Base-by-base conservation (phyloP, 495 filamentous ascomycete species). In the Recurvomyces mirabilis region DNA sequence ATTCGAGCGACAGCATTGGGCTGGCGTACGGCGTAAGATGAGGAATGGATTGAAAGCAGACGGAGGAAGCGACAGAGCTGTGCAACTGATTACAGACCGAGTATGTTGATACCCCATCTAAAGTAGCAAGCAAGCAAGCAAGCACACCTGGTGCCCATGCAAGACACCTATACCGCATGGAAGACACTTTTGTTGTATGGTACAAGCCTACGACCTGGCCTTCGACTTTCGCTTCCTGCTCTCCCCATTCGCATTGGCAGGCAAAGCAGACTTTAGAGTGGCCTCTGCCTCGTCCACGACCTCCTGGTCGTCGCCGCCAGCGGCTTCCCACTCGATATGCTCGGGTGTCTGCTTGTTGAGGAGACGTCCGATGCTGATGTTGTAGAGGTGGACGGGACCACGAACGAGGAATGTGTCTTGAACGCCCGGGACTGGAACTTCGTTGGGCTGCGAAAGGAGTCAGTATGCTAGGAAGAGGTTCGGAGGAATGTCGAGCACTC, bases 391-490 rank as follows among this genome's bases (percentile, higher is more conserved):
- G n/a, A 63, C 49, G 5, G 66, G 66, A 6, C 66, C 47, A 17
- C 60, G 60, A 52, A 64, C 59, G n/a, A 69, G 55, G 30, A 60
- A 47, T 6, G 66, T 68, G 45, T 68, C 53, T 25, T 35, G 49
- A 38, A 68, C 51, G 25, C 59, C 59, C 9, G 65, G 65, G 15
- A 39, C 40, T 26, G 58, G 46, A 19, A 66, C 63, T 47, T 66
- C 65, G 40, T 68, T 49, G 37, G 60, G 53, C 65, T 68, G 41
- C 18, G 34, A 21, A 26, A 5, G 12, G 23, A 33, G 23, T 39
- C 14, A 31, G 41, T 47, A 24, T 32, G n/a, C 4, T 32, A 15
- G 5, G 15, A 38, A 9, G 19, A 34, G 4, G 4, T 9, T 19
- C 11, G 24, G 17, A 18, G 22, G 18, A 35, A 20, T 10, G 13